phyloP scores from a whole-genome alignment of 805 yeast species.

The Starmerella riodocensis region DNA sequence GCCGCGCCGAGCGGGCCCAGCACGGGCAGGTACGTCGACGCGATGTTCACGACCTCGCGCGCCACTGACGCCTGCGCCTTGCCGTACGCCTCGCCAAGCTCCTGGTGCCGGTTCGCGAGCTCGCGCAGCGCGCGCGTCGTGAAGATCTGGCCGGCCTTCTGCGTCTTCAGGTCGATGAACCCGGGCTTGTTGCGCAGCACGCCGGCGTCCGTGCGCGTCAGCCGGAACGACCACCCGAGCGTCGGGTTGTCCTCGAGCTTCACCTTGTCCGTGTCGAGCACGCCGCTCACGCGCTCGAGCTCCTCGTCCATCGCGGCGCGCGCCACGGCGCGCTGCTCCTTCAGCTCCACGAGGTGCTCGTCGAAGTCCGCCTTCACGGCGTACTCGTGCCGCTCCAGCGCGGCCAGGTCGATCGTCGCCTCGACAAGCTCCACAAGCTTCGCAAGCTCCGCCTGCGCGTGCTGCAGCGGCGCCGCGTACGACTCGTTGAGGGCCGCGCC shows the following conservation, averaged over 20 bases:
- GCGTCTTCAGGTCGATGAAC: constrained; percentile 73
- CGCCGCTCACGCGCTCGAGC: constrained; percentile 57
- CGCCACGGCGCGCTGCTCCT: constrained; percentile 43
- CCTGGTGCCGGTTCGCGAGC: constrained; percentile 45
- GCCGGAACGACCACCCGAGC: constrained; percentile 90
- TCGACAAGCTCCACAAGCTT: constrained; percentile 80
- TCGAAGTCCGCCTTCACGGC: constrained; percentile 84
- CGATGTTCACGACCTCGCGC: constrained; percentile 65
- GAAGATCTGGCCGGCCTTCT: constrained; percentile 89
- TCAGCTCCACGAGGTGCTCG: constrained; percentile 52
- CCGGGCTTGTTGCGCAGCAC: constrained; percentile 50
- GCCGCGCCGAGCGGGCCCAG: constrained; percentile 52
- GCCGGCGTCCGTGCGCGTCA: constrained; percentile 77
- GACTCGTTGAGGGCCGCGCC: constrained; percentile 27
- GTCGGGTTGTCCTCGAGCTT: constrained; percentile 77
- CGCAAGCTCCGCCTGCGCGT: constrained; percentile 38
- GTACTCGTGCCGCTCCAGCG: constrained; percentile 69
- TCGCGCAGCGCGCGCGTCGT: constrained; percentile 54
- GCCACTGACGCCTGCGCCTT: constrained; percentile 66
- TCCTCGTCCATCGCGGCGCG: constrained; percentile 41
- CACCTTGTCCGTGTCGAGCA: constrained; percentile 69
- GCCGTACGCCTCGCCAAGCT: constrained; percentile 54
- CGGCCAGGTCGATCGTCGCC: constrained; percentile 77
- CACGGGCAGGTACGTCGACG: constrained; percentile 69
- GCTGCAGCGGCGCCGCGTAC: constrained; percentile 49